Conservation (phyloP, 257 asterid genomes). For the Capsicum chinense region DNA sequence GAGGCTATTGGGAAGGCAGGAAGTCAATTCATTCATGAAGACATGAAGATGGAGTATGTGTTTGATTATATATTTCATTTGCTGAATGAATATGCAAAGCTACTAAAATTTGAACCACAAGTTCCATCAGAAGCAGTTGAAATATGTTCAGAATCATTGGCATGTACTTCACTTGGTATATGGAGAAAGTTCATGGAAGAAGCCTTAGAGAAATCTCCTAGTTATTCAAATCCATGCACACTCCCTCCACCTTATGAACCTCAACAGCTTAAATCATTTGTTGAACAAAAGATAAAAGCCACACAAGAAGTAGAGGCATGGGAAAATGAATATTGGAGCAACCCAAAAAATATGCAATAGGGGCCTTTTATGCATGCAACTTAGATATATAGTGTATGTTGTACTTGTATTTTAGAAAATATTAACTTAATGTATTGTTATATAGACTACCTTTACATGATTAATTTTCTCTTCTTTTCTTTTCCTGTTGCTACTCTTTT, state of each 20-base stretch:
- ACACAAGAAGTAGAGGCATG: conserved; percentile 66
- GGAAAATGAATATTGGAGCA: conserved; percentile 71
- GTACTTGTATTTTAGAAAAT: neutral
- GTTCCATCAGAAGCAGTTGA: conserved; percentile 63
- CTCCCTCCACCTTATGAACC: conserved; percentile 74
- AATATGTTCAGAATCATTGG: conserved; percentile 70
- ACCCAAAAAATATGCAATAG: conserved; percentile 37
- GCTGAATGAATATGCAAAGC: conserved; percentile 72
- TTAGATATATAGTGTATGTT: neutral
- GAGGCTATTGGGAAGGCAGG: conserved; percentile 77
- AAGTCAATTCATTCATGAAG: conserved; percentile 72
- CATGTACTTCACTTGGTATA: conserved; percentile 53
- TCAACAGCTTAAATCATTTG: conserved; percentile 47
- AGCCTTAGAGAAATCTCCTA: conserved; percentile 69
- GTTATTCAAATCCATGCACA: conserved; percentile 59
- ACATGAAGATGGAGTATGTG: conserved; percentile 71
- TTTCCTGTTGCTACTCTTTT: too few species aligned
- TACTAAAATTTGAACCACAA: conserved; percentile 62
- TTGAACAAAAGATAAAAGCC: conserved; percentile 47
- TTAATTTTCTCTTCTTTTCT: too few species aligned
- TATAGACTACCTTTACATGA: neutral
- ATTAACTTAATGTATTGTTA: neutral
- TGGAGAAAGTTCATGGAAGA: conserved; percentile 75
- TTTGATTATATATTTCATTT: conserved; percentile 82
- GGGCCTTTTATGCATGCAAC: neutral